Evolutionary conservation across 2,329 filamentous ascomycete genomes (phyloP).

Genomic region (Arthroderma sp.): DNA sequence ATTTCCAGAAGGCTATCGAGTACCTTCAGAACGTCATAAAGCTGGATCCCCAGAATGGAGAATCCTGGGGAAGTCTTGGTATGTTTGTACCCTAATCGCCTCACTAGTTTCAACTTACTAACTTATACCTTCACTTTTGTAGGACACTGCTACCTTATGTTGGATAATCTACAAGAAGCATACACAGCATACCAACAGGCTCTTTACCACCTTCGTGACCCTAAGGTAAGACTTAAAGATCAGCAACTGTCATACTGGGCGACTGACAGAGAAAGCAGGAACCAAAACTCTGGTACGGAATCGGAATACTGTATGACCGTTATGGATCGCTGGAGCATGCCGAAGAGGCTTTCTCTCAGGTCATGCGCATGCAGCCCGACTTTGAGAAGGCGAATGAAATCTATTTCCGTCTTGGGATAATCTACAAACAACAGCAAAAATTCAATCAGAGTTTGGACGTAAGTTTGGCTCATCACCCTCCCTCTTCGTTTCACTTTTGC

Average conservation of each 20-base stretch:
- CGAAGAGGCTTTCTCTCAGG: conserved; percentile 94
- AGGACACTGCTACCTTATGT: conserved; percentile 99
- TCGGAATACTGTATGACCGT: conserved; percentile 90
- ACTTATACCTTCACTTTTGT: conserved; percentile 11
- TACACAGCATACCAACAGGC: conserved; percentile 96
- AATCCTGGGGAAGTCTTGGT: conserved; percentile 94
- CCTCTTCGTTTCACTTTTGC: not conserved
- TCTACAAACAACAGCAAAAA: conserved; percentile 97
- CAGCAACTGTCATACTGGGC: conserved; percentile 87
- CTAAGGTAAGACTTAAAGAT: conserved; percentile 52
- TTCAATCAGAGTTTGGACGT: conserved; percentile 86
- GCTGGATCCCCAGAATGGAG: conserved; percentile 76
- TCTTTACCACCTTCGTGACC: conserved; percentile 79
- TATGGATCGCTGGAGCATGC: conserved; percentile 95
- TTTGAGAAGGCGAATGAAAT: conserved; percentile 99
- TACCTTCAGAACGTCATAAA: conserved; percentile 85
- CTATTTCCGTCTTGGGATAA: conserved; percentile 97
- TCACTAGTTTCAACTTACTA: not conserved
- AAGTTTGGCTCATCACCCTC: conserved; percentile 22
- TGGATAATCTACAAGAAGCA: conserved; percentile 92
- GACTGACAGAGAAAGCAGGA: conserved; percentile 42
- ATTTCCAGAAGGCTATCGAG: conserved; percentile 86
- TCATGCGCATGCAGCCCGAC: conserved; percentile 95
- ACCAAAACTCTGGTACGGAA: conserved; percentile 96
- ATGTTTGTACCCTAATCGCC: conserved; percentile 20